Conservation (phyloP, 1,284 basidiomycete species). For the Rhodofomes roseus region DNA sequence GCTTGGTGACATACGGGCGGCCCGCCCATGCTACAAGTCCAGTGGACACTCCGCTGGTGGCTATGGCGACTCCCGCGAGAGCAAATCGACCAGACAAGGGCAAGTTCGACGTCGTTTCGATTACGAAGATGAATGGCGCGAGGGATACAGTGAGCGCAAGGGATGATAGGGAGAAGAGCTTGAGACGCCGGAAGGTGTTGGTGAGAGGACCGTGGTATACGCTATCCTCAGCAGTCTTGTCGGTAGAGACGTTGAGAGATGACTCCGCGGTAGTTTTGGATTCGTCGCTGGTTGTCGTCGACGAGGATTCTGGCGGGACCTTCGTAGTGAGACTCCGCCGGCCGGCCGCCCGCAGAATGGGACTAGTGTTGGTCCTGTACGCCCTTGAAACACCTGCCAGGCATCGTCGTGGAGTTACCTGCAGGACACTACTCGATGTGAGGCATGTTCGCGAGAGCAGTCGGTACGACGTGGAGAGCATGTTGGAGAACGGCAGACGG, state of each 20-base stretch:
- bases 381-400: neutral
- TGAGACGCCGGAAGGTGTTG: slow-evolving; percentile 70
- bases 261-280: neutral
- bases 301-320: neutral
- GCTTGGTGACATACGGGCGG: slow-evolving; percentile 45
- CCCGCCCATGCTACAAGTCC: slow-evolving; percentile 72
- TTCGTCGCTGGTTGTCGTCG: neutral
- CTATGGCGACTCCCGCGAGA: slow-evolving; percentile 66
- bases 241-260: neutral
- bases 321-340: slow-evolving; percentile 1
- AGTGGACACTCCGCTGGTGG: slow-evolving; percentile 70
- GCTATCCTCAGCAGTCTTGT: neutral
- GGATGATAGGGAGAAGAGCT: slow-evolving; percentile 81
- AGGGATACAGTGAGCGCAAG: slow-evolving; percentile 68
- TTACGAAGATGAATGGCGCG: slow-evolving; percentile 76
- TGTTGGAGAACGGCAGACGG: neutral
- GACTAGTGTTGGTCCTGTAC: neutral
- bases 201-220: slow-evolving; percentile 64
- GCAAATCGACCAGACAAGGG: slow-evolving; percentile 67
- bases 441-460: neutral
- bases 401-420: neutral
- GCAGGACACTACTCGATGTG: neutral
- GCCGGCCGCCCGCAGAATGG: neutral
- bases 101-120: slow-evolving; percentile 63
- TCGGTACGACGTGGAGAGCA: neutral